phyloP scores from a whole-genome alignment of 1,284 basidiomycete genomes.

The Moniliophthora roreri region DNA sequence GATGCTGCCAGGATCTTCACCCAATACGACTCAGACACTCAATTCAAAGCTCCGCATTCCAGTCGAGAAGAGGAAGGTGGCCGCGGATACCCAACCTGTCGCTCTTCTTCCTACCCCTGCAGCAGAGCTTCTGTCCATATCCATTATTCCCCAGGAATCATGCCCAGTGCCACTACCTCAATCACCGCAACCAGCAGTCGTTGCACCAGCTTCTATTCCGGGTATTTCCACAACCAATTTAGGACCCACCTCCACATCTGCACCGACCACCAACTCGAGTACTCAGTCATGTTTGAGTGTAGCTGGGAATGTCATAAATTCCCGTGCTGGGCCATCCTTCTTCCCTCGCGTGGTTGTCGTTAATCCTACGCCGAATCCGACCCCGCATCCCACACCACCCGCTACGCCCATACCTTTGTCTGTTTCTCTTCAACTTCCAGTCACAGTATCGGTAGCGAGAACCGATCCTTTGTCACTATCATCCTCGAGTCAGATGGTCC shows the following conservation, averaged over 20 bases:
- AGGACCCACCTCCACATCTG: not conserved
- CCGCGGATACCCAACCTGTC: not conserved
- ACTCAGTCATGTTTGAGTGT: too few relatives aligned
- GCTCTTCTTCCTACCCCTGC: conserved; percentile 13
- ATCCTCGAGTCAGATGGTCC: not conserved
- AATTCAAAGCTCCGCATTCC: conserved; percentile 11
- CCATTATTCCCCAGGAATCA: conserved; percentile 8
- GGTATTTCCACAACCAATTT: not conserved
- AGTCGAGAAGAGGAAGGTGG: conserved; percentile 12
- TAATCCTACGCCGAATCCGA: conserved; percentile 52
- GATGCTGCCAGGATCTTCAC: conserved; percentile 39
- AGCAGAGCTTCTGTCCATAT: conserved; percentile 13
- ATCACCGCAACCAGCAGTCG: not conserved
- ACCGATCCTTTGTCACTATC: not conserved
- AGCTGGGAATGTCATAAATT: not conserved
- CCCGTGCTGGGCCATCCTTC: conserved; percentile 8
- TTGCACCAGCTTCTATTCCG: not conserved
- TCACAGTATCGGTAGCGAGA: not conserved
- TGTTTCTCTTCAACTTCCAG: conserved; percentile 6
- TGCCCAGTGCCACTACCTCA: not conserved
- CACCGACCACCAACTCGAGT: conserved; percentile 4
- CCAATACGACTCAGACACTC: conserved; percentile 23
- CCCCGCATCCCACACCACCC: conserved; percentile 58
- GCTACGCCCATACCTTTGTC: conserved; percentile 39
- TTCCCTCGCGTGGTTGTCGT: conserved; percentile 54